Evolutionary conservation across 768 basidiomycete genomes (phyloP), one percentile per base, ranked within the genome.

Genomic region (Termitomyces titanicus): DNA sequence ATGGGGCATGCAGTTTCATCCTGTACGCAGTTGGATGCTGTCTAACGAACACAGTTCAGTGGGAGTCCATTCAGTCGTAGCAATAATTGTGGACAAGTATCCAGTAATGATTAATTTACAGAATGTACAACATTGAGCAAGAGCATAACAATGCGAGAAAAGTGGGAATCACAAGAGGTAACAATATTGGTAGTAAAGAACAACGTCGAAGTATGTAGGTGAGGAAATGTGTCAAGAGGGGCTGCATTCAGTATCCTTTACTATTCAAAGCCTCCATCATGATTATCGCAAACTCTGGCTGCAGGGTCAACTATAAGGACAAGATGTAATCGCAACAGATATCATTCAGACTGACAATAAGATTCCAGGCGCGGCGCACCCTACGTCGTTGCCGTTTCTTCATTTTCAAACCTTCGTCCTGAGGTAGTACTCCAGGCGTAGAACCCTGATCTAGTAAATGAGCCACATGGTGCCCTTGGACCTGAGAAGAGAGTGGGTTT

Each of bases 391-490:
- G 12, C 13, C 40, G 20, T 24, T 12, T 4, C 12, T 42, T 15
- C 12, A 2, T 15, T 12, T 15, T 42, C 18, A 13, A 24, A 42
- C 3, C 7, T 24, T 42, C 5, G 8, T 24, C 22, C 22, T 24
- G 40, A 7, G 13, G n/a, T n/a, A n/a, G 40, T 8, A 24, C 6
- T 42, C 13, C 40, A 15, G 40, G 22, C 12, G 40, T 6, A 42
- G 22, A 7, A 2, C 22, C 6, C 22, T 42, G 22, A 24, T 7
- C 7, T 81, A 80, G 82, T 82, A 18, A 17, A 47, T 6, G n/a
- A 33, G 46, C 10, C 3, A 57, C 82, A 64, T 69, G n/a, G n/a
- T 22, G 33, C 44, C 22, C 40, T 22, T 13, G 40, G 5, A 22
- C 12, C 40, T 42, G 5, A 39, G 24, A 31, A 5, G 17, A 9